Evolutionary conservation across 306 rosid genomes (phyloP).

Genomic region (Castanopsis chinensis): DNA sequence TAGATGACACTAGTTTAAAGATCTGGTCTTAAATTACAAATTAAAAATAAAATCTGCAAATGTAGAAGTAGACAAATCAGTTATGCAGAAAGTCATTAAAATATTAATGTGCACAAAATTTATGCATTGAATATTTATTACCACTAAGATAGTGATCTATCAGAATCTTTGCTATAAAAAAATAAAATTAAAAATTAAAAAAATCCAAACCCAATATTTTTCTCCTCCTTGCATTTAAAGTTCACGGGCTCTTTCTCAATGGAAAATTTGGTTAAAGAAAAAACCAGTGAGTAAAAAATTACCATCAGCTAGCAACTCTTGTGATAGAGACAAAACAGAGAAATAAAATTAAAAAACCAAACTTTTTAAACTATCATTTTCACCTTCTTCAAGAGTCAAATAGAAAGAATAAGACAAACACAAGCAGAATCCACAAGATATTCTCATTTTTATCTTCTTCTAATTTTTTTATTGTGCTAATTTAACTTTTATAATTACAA

Average conservation of each 20-base stretch:
- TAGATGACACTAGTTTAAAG: neutral
- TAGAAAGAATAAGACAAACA: neutral
- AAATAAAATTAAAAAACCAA: neutral
- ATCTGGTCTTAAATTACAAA: neutral
- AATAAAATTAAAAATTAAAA: neutral
- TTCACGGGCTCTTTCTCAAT: neutral
- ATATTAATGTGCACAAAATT: neutral
- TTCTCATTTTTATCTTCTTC: neutral
- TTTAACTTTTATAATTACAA: constrained; percentile 1
- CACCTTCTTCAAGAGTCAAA: neutral
- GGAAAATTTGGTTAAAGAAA: neutral
- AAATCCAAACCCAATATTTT: neutral
- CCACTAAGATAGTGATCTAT: neutral
- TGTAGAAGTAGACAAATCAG: neutral
- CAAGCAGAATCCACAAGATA: neutral
- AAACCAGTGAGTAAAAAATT: neutral
- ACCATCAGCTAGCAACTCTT: neutral
- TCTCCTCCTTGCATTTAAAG: neutral
- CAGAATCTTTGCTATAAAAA: neutral
- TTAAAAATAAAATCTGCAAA: neutral
- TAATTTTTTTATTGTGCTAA: neutral
- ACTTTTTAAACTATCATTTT: neutral
- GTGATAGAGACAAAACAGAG: neutral
- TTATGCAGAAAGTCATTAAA: neutral
- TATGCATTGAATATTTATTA: neutral